These are phyloP conservation scores for Annulohypoxylon nitens DNA, from an alignment of 495 filamentous ascomycete genomes.

Conservation along the genomic window DNA sequence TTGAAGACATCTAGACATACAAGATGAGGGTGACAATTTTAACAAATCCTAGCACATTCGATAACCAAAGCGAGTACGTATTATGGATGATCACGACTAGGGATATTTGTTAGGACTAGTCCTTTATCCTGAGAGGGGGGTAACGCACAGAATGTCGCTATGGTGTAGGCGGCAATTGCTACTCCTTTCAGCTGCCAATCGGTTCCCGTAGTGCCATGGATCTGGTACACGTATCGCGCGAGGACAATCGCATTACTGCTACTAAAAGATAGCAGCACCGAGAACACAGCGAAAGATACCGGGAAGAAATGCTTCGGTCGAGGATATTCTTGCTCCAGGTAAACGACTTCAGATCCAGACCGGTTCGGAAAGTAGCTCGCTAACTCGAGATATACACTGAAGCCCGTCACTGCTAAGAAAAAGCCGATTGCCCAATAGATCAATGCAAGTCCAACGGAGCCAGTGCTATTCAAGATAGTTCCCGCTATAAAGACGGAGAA, in stretches of 20 bases:
- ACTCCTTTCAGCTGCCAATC: constrained; percentile 74
- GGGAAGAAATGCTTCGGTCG: constrained; percentile 72
- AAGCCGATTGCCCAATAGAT: constrained; percentile 74
- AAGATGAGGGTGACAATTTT: constrained; percentile 70
- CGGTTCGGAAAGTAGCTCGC: constrained; percentile 74
- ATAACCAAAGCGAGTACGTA: constrained; percentile 66
- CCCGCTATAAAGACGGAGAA: constrained; percentile 56
- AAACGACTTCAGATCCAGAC: constrained; percentile 74
- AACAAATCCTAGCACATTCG: constrained; percentile 67
- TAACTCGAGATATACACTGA: constrained; percentile 71
- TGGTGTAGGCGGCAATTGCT: constrained; percentile 70
- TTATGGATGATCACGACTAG: constrained; percentile 67
- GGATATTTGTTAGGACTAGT: not conserved
- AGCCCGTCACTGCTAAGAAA: constrained; percentile 62
- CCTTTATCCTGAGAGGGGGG: not conserved
- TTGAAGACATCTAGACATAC: constrained; percentile 17
- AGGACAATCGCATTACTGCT: constrained; percentile 73
- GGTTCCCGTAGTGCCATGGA: constrained; percentile 60
- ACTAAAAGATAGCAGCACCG: constrained; percentile 71
- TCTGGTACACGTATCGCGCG: constrained; percentile 68
- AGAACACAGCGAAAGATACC: constrained; percentile 70
- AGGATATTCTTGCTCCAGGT: constrained; percentile 74
- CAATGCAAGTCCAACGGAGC: constrained; percentile 70
- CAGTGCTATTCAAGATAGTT: constrained; percentile 66
- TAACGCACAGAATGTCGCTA: constrained; percentile 62